A percentile compares a stretch with the other conserved stretches of the same genome.
Evolutionary conservation across 768 basidiomycete species (phyloP).

Genomic region (Rhizopogon vesiculosus): DNA sequence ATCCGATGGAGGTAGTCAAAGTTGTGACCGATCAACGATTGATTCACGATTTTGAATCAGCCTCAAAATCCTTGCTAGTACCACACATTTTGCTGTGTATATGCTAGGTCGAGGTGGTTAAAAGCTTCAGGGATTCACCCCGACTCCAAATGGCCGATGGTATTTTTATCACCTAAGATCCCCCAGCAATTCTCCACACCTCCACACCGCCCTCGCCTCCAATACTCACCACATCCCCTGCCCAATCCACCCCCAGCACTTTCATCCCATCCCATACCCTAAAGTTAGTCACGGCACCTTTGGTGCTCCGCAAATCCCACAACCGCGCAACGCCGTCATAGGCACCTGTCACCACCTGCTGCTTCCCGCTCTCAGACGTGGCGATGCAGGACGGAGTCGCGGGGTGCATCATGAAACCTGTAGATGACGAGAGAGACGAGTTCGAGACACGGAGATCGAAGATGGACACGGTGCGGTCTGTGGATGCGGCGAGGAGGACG

Average conservation of each 20-base stretch:
- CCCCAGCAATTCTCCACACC: conserved; percentile 50
- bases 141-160: not conserved
- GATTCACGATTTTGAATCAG: too few relatives aligned
- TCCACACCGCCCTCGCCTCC: conserved; percentile 65
- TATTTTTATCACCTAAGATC: conserved; percentile 11
- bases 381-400: conserved; percentile 64
- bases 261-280: conserved; percentile 58
- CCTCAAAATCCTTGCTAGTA: too few relatives aligned
- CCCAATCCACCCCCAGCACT: conserved; percentile 58
- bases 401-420: conserved; percentile 50
- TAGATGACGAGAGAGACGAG: conserved; percentile 27
- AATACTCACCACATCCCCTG: conserved; percentile 46
- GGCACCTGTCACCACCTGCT: conserved; percentile 66
- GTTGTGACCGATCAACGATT: too few relatives aligned
- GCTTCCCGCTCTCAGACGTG: conserved; percentile 13
- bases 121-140: not conserved
- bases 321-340: conserved; percentile 76
- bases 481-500: conserved; percentile 51
- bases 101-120: too few relatives aligned
- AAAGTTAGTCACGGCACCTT: conserved; percentile 60
- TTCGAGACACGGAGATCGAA: conserved; percentile 58
- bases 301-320: conserved; percentile 74
- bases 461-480: conserved; percentile 68
- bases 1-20: too few relatives aligned
- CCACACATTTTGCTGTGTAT: too few relatives aligned